Evolutionary conservation across 352 stramenopile genomes (phyloP).

Genomic region (Phytophthora colocasiae): DNA sequence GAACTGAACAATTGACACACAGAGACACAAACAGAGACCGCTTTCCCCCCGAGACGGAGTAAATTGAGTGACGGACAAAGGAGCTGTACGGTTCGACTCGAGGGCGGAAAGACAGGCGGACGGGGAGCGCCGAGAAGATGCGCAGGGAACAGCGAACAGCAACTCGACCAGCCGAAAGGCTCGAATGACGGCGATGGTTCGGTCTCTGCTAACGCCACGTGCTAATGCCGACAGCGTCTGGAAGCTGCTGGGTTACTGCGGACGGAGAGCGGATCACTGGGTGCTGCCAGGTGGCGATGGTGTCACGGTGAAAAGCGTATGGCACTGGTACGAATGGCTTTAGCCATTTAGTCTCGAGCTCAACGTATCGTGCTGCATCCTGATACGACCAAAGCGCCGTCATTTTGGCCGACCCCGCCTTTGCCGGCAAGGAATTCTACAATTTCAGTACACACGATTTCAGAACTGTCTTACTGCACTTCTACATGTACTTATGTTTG

Average conservation of each 20-base stretch:
- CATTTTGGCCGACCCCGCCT: too few species aligned
- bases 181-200: background rate
- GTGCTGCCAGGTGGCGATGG: slow-evolving; percentile 7
- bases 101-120: slow-evolving; percentile 31
- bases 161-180: background rate
- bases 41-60: slow-evolving; percentile 24
- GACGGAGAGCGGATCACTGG: slow-evolving; percentile 3
- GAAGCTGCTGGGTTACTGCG: slow-evolving; percentile 1
- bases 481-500: too few species aligned
- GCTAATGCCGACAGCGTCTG: slow-evolving; percentile 5
- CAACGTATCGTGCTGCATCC: too few species aligned
- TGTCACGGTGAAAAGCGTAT: slow-evolving; percentile 1
- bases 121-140: slow-evolving; percentile 36
- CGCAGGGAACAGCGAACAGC: slow-evolving; percentile 38
- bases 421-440: too few species aligned
- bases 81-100: slow-evolving; percentile 31
- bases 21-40: background rate
- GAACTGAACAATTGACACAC: slow-evolving; percentile 22
- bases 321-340: too few species aligned
- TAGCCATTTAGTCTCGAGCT: too few species aligned
- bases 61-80: slow-evolving; percentile 4
- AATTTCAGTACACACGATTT: too few species aligned
- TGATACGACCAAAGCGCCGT: too few species aligned
- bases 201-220: slow-evolving; percentile 11
- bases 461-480: too few species aligned